Conservation (phyloP, 208 protist species). For the Herpetomonas samuelpessoai region DNA sequence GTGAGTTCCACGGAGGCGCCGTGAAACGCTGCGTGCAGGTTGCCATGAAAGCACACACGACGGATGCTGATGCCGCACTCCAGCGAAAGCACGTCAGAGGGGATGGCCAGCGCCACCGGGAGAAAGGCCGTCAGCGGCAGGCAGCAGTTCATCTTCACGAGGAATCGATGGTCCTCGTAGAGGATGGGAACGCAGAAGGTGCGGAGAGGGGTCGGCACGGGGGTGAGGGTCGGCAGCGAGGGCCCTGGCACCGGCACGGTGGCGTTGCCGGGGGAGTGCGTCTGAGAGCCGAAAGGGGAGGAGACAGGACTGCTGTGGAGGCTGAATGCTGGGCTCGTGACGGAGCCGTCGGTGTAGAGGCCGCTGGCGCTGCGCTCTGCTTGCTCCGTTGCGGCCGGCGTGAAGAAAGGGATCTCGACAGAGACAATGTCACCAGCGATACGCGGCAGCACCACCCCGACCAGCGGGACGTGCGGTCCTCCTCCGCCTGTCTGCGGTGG, state of each 20-base stretch:
- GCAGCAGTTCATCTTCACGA: slow-evolving; percentile 46
- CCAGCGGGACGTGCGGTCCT: no score
- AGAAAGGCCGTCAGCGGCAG: slow-evolving; percentile 53
- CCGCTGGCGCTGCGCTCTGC: no score
- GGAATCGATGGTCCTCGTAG: slow-evolving; percentile 74
- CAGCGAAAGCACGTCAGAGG: slow-evolving; percentile 62
- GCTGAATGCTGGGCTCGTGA: no score
- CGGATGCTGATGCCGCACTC: slow-evolving; percentile 47
- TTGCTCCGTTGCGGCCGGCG: neutral
- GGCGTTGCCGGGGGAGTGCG: no score
- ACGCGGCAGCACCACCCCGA: slow-evolving; percentile 64
- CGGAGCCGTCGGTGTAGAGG: no score
- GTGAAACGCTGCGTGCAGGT: slow-evolving; percentile 54
- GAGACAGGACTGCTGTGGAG: no score
- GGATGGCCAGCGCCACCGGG: slow-evolving; percentile 42
- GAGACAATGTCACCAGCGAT: slow-evolving; percentile 62
- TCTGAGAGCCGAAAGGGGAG: no score
- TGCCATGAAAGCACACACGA: slow-evolving; percentile 51
- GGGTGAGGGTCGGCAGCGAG: no score
- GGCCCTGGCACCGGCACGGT: no score
- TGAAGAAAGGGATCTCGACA: slow-evolving; percentile 32
- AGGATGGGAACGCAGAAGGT: slow-evolving; percentile 61
- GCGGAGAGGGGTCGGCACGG: slow-evolving; percentile 33
- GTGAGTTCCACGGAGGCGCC: slow-evolving; percentile 53
- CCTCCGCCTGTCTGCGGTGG: no score